Evolutionary conservation across 2,329 filamentous ascomycete genomes (phyloP).

Genomic region (Phialophora chinensis): DNA sequence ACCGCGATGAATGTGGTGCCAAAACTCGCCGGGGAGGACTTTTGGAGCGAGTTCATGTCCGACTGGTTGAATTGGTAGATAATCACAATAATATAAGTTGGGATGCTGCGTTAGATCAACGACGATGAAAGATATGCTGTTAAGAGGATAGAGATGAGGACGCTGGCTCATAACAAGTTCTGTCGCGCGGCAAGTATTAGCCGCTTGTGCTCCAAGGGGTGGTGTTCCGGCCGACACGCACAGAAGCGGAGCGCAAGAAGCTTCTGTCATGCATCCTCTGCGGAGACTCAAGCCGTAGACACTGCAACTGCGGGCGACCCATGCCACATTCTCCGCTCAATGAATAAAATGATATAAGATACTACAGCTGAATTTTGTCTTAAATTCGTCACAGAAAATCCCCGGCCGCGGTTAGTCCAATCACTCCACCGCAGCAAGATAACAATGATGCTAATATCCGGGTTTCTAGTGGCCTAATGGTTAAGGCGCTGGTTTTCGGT

Average conservation of each 20-base stretch:
- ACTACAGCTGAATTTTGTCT: not conserved
- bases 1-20: not conserved
- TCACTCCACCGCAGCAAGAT: not conserved
- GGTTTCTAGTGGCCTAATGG: conserved; percentile 46
- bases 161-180: not conserved
- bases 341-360: too few species aligned
- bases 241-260: too few species aligned
- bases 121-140: not conserved
- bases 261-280: too few species aligned
- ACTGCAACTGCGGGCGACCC: too few species aligned
- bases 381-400: conserved; percentile 2
- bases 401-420: not conserved
- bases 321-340: too few species aligned
- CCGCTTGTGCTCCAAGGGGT: too few species aligned
- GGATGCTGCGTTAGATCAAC: not conserved
- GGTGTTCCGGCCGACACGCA: too few species aligned
- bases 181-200: not conserved
- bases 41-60: conserved; percentile 33
- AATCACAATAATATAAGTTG: not conserved
- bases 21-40: conserved; percentile 7
- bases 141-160: not conserved
- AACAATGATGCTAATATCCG: conserved; percentile 19
- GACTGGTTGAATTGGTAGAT: conserved; percentile 31
- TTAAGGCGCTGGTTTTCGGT: conserved; percentile 49
- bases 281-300: too few species aligned